A percentile compares a stretch with the other conserved stretches of the same genome.
Evolutionary conservation across 169 alveolate species (phyloP).

Genomic region (Plasmodium gonderi): DNA sequence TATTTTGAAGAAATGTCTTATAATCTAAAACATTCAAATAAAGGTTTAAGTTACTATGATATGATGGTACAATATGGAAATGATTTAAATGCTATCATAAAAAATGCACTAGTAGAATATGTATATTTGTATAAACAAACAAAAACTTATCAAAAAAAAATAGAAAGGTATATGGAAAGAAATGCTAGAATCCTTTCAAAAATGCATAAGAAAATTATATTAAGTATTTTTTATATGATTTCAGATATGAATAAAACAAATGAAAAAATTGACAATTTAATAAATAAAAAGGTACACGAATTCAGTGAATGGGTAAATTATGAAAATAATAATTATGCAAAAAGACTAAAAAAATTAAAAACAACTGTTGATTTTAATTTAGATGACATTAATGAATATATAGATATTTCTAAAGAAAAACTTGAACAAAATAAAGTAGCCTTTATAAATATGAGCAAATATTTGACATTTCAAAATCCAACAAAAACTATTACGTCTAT

Average conservation of each 20-base stretch:
- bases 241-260: slow-evolving; percentile 72
- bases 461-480: slow-evolving; percentile 50
- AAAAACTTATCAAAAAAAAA: slow-evolving; percentile 31
- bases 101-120: slow-evolving; percentile 47
- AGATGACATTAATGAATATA: slow-evolving; percentile 52
- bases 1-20: slow-evolving; percentile 43
- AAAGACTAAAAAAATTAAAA: slow-evolving; percentile 29
- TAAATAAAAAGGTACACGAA: slow-evolving; percentile 55
- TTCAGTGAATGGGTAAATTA: slow-evolving; percentile 44
- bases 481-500: slow-evolving; percentile 55
- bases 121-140: slow-evolving; percentile 32
- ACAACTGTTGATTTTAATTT: slow-evolving; percentile 41
- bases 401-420: slow-evolving; percentile 52
- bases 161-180: slow-evolving; percentile 47
- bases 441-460: slow-evolving; percentile 64
- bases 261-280: slow-evolving; percentile 37
- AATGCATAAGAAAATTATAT: slow-evolving; percentile 55
- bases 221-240: slow-evolving; percentile 56
- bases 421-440: slow-evolving; percentile 15
- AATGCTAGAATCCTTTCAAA: slow-evolving; percentile 60
- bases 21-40: slow-evolving; percentile 31
- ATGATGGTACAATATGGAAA: slow-evolving; percentile 60
- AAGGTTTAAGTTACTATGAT: slow-evolving; percentile 25
- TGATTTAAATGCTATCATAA: slow-evolving; percentile 41
- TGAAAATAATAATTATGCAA: slow-evolving; percentile 25